Percentiles rank a stretch among this genome's conserved stretches.
These are phyloP conservation scores for Dorcoceras hygrometricum DNA, from an alignment of 257 asterid genomes.

Conservation along the genomic window DNA sequence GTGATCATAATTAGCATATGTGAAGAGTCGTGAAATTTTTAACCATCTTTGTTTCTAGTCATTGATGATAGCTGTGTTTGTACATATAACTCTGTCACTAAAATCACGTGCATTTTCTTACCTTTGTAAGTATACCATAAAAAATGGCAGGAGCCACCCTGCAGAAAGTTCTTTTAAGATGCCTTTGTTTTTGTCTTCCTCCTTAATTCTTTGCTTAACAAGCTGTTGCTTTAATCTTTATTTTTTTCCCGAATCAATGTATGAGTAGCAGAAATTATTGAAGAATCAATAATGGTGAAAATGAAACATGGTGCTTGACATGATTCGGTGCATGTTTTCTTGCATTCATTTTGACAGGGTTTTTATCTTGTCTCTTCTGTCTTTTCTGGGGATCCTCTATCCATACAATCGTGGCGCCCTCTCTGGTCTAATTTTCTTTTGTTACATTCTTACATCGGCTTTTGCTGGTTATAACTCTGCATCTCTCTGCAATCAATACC, in stretches of 20 bases:
- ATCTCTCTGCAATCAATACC: slow-evolving; percentile 56
- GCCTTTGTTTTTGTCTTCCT: background rate
- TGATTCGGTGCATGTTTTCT: background rate
- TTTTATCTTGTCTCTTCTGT: slow-evolving; percentile 47
- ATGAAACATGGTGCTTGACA: background rate
- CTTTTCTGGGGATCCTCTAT: slow-evolving; percentile 57
- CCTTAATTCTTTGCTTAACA: background rate
- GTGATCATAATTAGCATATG: too few relatives aligned
- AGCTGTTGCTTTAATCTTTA: too few relatives aligned
- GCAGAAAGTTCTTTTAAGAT: background rate
- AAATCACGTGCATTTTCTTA: background rate
- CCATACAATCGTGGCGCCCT: slow-evolving; percentile 78
- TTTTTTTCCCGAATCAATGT: too few relatives aligned
- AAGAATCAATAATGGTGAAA: background rate
- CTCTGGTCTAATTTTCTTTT: slow-evolving; percentile 42
- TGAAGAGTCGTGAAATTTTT: too few relatives aligned
- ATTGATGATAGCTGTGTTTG: too few relatives aligned
- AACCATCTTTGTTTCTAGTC: too few relatives aligned
- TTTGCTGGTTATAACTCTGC: slow-evolving; percentile 70
- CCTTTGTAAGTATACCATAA: background rate
- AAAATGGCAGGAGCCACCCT: background rate
- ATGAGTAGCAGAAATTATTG: background rate
- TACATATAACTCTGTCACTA: too few relatives aligned
- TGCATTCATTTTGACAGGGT: slow-evolving; percentile 45
- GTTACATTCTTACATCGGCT: slow-evolving; percentile 65